Evolutionary conservation across 1,139 yeast species (phyloP).

Genomic region (Geotrichum aggregatum): DNA sequence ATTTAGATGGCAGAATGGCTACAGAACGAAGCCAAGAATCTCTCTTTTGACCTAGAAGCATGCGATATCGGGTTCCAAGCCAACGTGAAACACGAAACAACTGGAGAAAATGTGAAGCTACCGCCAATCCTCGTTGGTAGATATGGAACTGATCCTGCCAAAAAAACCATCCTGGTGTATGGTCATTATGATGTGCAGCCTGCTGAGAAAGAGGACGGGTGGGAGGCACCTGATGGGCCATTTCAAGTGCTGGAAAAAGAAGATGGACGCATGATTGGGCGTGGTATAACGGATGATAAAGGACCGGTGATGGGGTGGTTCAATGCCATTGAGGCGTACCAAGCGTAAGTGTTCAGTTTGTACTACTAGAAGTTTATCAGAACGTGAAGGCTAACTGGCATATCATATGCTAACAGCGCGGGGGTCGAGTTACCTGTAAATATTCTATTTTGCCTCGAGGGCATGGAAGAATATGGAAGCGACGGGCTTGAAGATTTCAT

Average conservation of each 20-base stretch:
- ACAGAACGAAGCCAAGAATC: slow-evolving; percentile 56
- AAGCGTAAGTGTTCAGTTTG: slow-evolving; percentile 43
- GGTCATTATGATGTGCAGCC: slow-evolving; percentile 99
- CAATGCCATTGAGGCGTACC: slow-evolving; percentile 86
- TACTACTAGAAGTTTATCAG: background rate
- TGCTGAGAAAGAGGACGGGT: slow-evolving; percentile 86
- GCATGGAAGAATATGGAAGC: slow-evolving; percentile 98
- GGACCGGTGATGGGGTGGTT: slow-evolving; percentile 99
- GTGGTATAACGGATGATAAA: slow-evolving; percentile 96
- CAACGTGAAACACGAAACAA: slow-evolving; percentile 39
- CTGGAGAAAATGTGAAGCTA: slow-evolving; percentile 56
- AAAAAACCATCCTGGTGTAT: slow-evolving; percentile 84
- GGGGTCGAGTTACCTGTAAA: slow-evolving; percentile 91
- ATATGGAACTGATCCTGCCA: slow-evolving; percentile 64
- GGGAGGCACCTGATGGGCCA: slow-evolving; percentile 75
- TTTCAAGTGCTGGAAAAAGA: slow-evolving; percentile 63
- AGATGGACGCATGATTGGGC: slow-evolving; percentile 63
- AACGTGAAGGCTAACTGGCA: slow-evolving; percentile 34
- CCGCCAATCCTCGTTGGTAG: slow-evolving; percentile 93
- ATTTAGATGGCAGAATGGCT: slow-evolving; percentile 71
- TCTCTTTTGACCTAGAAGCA: slow-evolving; percentile 74
- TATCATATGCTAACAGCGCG: slow-evolving; percentile 79
- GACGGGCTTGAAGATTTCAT: slow-evolving; percentile 83
- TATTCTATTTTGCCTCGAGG: slow-evolving; percentile 88
- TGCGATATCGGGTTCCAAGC: slow-evolving; percentile 85